Evolutionary conservation across 108 stramenopile genomes (phyloP), one percentile per base, ranked within the genome.

Genomic region (Cylindrotheca fusiformis): DNA sequence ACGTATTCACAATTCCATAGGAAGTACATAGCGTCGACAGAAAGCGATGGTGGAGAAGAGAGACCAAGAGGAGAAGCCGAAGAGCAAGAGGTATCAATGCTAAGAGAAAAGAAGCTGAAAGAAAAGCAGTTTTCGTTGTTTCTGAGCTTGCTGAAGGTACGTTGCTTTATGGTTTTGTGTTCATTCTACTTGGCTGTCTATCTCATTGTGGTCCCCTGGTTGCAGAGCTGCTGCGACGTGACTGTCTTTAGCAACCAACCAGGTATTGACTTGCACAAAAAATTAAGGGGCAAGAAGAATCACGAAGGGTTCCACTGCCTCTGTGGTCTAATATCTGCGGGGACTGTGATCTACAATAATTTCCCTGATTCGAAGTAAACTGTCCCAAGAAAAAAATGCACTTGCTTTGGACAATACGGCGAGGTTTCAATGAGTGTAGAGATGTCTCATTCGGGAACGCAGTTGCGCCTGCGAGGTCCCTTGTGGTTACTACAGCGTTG

Each of bases 161-260:
- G 72, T 58, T 17, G 8, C 5, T 51, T 31, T 23, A n/a, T 64
- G 12, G 19, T 10, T 32, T 52, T 32, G 29, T 19, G 19, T 12
- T 21, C 48, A 26, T 33, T 21, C 49, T 49, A 23, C 27, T 19
- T 23, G 10, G n/a, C n/a, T n/a, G n/a, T n/a, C n/a, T n/a, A n/a
- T n/a, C 6, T 41, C 14, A 6, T 6, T 41, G 14, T 41, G 6
- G 14, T 30, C 21, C 17, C 31, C 30, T 20, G 36, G 1, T 17
- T 57, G 8, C 44, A 81, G 78, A 85, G 83, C 49, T 72, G 71
- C 12, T 83, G 83, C 48, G 89, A 94, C 41, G 71, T 87, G 29
- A 67, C 77, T 6, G 89, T 91, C 3, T 94, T 94, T 57, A 85
- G 87, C 46, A 94, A 94, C 78, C 86, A 87, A 48, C 79, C 85